Percentiles rank a stretch among this genome's conserved stretches.
Evolutionary conservation across 805 yeast species (phyloP).

Genomic region (Debaryomyces tyrocola): DNA sequence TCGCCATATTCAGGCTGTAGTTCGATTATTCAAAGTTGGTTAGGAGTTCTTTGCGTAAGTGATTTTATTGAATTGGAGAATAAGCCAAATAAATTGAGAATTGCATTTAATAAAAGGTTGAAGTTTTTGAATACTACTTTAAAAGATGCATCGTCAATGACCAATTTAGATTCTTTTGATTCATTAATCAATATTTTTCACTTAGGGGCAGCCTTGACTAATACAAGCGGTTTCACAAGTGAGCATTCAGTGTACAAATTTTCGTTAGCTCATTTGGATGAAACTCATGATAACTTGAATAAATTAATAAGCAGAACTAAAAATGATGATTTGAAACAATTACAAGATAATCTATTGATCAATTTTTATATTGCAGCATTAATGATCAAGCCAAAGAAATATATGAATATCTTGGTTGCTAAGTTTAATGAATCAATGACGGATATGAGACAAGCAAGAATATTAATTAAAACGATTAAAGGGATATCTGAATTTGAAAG

Average conservation of each 20-base stretch:
- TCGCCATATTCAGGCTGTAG: conserved; percentile 14
- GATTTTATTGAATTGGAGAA: conserved; percentile 34
- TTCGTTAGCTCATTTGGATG: conserved; percentile 30
- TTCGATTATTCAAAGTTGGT: conserved; percentile 31
- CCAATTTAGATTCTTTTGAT: conserved; percentile 34
- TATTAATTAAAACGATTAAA: conserved; percentile 29
- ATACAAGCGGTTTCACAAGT: conserved; percentile 4
- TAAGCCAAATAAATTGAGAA: conserved; percentile 29
- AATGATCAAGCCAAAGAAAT: conserved; percentile 32
- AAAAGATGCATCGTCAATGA: conserved; percentile 24
- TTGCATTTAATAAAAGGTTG: conserved; percentile 36
- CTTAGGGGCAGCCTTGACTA: conserved; percentile 32
- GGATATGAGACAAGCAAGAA: conserved; percentile 23
- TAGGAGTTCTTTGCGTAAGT: conserved; percentile 30
- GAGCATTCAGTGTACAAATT: conserved; percentile 31
- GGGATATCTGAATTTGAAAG: conserved; percentile 28
- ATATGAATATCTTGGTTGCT: conserved; percentile 21
- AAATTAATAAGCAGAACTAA: conserved; percentile 13
- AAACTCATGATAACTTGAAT: conserved; percentile 24
- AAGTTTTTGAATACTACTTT: conserved; percentile 29
- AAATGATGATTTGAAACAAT: conserved; percentile 10
- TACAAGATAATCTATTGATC: conserved; percentile 23
- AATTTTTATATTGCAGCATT: conserved; percentile 37
- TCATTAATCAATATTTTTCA: conserved; percentile 34
- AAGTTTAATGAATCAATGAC: conserved; percentile 22